Conservation (phyloP, 1,284 basidiomycete species). For the Melampsora abietis-canadensis region DNA sequence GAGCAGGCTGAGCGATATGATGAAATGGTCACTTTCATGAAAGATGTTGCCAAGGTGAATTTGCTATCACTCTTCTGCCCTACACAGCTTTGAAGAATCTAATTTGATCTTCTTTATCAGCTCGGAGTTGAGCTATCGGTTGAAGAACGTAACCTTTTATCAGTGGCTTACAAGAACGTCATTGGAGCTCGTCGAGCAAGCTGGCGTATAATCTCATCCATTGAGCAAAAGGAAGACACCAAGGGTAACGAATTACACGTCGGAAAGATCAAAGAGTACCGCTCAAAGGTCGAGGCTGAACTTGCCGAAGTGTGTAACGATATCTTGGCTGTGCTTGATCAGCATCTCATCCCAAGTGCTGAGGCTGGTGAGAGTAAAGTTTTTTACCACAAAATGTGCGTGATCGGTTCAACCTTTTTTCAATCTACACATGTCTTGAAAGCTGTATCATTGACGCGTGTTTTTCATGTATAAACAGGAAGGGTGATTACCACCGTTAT, state of each 20-base stretch:
- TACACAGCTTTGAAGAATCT: background rate
- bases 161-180: conserved; percentile 99
- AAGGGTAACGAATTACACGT: conserved; percentile 51
- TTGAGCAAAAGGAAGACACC: conserved; percentile 55
- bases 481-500: conserved; percentile 59
- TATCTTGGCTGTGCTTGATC: conserved; percentile 51
- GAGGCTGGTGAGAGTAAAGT: conserved; percentile 51
- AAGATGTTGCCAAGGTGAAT: conserved; percentile 26
- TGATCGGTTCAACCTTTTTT: background rate
- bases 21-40: conserved; percentile 28
- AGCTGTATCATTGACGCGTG: background rate
- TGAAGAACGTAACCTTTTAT: conserved; percentile 53
- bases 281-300: conserved; percentile 51
- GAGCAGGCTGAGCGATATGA: conserved; percentile 20
- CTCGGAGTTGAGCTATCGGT: conserved; percentile 19
- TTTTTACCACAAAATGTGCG: conserved; percentile 53
- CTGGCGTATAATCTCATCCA: conserved; percentile 54
- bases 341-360: conserved; percentile 52
- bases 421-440: background rate
- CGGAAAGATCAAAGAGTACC: conserved; percentile 51
- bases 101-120: background rate
- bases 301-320: conserved; percentile 51
- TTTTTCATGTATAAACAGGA: conserved; percentile 47
- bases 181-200: conserved; percentile 54
- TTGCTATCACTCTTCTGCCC: background rate